A percentile compares a stretch with the other conserved stretches of the same genome.
Conservation (phyloP, 208 protist genomes). For the Phytomonas serpens region DNA sequence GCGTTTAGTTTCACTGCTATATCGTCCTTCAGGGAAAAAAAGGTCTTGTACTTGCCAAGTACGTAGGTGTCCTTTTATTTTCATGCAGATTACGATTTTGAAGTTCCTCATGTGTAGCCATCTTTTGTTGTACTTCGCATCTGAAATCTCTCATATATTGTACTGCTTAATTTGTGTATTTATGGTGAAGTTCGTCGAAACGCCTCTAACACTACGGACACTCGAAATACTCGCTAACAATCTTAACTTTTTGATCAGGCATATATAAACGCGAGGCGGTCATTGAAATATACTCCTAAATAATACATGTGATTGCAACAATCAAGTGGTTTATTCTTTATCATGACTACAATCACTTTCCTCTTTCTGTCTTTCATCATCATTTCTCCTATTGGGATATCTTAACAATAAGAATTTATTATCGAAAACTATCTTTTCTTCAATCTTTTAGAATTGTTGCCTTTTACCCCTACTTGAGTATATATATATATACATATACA, state of each 20-base stretch:
- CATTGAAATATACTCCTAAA: not conserved
- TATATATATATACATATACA: not conserved
- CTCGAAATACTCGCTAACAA: not conserved
- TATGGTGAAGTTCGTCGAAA: not conserved
- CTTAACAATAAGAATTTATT: not conserved
- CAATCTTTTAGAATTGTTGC: not conserved
- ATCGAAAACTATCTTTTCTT: not conserved
- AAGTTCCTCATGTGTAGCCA: not conserved
- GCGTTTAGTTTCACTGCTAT: constrained; percentile 5
- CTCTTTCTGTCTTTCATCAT: not conserved
- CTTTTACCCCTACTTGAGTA: not conserved
- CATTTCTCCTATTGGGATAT: not conserved
- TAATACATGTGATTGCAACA: not conserved
- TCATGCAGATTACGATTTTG: not conserved
- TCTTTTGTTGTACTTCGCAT: not conserved
- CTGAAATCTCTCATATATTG: not conserved
- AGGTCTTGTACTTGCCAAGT: not conserved
- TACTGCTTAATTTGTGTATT: not conserved
- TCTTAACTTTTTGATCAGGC: not conserved
- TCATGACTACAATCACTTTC: not conserved
- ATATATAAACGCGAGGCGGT: not conserved
- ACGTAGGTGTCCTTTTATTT: not conserved
- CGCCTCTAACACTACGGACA: not conserved
- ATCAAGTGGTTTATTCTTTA: not conserved
- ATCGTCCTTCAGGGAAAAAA: not conserved